Evolutionary conservation across 2,329 filamentous ascomycete species (phyloP), one percentile per base, ranked within the genome.

Genomic region (Cordyceps cateniannulata): DNA sequence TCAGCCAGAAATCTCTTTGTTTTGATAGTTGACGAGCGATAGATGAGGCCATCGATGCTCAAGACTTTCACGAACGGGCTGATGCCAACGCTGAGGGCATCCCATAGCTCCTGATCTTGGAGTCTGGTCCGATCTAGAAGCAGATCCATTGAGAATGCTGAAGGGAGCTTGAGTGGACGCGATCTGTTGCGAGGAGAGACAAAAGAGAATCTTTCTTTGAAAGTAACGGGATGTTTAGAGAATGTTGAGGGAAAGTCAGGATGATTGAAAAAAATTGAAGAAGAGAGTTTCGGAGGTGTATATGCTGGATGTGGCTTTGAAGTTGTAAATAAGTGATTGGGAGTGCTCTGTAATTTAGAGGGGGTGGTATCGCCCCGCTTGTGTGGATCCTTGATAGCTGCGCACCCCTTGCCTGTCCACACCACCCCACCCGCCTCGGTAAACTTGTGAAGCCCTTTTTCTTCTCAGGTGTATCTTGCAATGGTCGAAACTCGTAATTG

Each of bases 1-100:
- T 61, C 59, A 8, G 67, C 67, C 29, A 70, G 48, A 38, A 62
- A 69, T 24, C 54, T 53, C 29, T 65, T 68, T 14, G 65, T 65
- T 24, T 56, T 64, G 8, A 48, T 20, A 42, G 68, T 67, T 27
- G 68, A 54, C 29, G 62, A 45, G 20, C 63, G 62, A 51, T 65
- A 69, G 20, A 67, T 56, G 5, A 49, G 20, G 38, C 62, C 62
- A 22, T 63, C 58, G n/a, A 69, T 48, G 16, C 50, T 56, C 4
- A 69, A 22, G 35, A 69, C 62, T 25, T 64, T 63, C 18, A 56
- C 52, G 40, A 66, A 66, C 3, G 65, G 63, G 27, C 63, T 59
- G 32, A 65, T 51, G 20, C 65, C 57, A 5, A 49, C 12, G 32
- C 62, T 32, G 29, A 69, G 59, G 24, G 59, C 52, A 24, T 62